Percentiles rank a stretch among this genome's conserved stretches.
Conservation (phyloP, 805 yeast genomes). For the Ogataea nitratoaversa region DNA sequence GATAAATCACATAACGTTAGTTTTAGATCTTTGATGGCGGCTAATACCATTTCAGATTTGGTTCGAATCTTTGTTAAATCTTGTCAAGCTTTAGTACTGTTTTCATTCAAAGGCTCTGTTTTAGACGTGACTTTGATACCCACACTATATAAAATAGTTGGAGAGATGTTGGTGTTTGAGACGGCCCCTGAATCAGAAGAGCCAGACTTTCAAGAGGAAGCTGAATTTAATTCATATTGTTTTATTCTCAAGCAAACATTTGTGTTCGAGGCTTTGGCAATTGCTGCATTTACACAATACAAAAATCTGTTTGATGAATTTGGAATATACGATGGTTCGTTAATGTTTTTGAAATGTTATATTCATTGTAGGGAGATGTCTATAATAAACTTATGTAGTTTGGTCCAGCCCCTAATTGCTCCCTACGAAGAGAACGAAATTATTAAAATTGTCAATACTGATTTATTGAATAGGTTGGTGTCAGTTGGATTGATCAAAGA, state of each 20-base stretch:
- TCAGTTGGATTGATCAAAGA: constrained; percentile 23
- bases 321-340: constrained; percentile 25
- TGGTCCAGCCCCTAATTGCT: constrained; percentile 18
- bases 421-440: constrained; percentile 8
- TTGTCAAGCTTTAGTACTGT: constrained; percentile 13
- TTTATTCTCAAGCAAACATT: constrained; percentile 22
- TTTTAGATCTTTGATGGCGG: constrained; percentile 17
- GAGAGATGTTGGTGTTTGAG: constrained; percentile 17
- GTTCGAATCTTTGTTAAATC: constrained; percentile 24
- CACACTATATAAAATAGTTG: constrained; percentile 22
- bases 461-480: constrained; percentile 17
- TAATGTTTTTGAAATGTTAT: constrained; percentile 19
- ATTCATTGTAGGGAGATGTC: constrained; percentile 26
- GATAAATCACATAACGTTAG: constrained; percentile 5
- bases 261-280: constrained; percentile 22
- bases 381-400: constrained; percentile 15
- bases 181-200: constrained; percentile 1
- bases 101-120: constrained; percentile 21
- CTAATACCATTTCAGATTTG: constrained; percentile 18
- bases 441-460: constrained; percentile 7
- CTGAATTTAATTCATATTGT: constrained; percentile 15
- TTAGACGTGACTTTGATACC: constrained; percentile 25
- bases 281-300: constrained; percentile 24
- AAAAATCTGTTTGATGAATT: constrained; percentile 21
- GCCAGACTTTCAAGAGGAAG: constrained; percentile 2